Base-by-base conservation (phyloP, 805 yeast species). In the Pichia pseudocactophila region DNA sequence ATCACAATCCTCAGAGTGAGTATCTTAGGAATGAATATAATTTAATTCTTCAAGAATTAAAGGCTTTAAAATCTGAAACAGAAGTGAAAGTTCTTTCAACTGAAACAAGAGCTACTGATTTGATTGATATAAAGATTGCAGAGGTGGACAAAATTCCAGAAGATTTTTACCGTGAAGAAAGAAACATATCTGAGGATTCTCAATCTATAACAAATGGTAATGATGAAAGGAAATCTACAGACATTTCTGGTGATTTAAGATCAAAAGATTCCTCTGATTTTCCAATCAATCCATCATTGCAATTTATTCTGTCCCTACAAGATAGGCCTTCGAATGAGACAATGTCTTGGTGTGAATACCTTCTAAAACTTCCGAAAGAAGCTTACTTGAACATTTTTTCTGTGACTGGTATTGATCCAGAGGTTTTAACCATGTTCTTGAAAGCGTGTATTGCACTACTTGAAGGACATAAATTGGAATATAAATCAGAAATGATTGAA, bases 241-340 rank as follows among this genome's bases (percentile, higher is more conserved):
- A n/a, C n/a, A n/a, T n/a, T n/a, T n/a, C n/a, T n/a, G n/a, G n/a
- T n/a, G 12, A 12, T 27, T 10, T 56, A 6, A 41, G 41, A 1
- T 4, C n/a, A 34, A 17, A 20, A 13, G 39, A 40, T 19, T 36
- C 38, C 10, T 18, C 27, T 8, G 68, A 64, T 40, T 67, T 63
- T 4, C 78, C 80, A 3, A 65, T 68, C 8, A 56, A 59, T 0
- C 82, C 81, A 32, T 69, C 75, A 8, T 63, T 72, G 22, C 65
- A 69, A 12, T 60, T 58, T 66, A 68, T 63, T 50, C 68, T 46
- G 57, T 62, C 76, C 58, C 47, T 73, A 34, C 26, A 38, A 45
- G 13, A 48, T 43, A 8, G 47, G 50, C n/a, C n/a, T 3, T 52
- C 56, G 42, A 63, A 51, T 41, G 43, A 35, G 2, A 47, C 17